Percentiles rank a stretch among this genome's conserved stretches.
phyloP scores from a whole-genome alignment of 345 rosid genomes.

The Aquilaria sinensis region DNA sequence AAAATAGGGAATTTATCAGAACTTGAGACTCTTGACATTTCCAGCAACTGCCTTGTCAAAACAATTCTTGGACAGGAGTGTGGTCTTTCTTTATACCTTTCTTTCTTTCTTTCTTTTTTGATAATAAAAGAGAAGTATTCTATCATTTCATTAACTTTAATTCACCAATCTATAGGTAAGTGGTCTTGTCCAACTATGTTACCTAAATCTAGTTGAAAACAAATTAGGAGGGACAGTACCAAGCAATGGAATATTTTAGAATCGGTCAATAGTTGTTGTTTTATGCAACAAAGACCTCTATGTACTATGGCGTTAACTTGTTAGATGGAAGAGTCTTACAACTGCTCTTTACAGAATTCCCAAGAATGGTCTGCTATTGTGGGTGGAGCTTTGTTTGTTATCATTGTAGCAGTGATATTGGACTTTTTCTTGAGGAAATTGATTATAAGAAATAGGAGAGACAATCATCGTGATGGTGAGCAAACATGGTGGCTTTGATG shows the following conservation, averaged over 20 bases:
- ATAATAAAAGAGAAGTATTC: no score
- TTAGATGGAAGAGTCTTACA: constrained; percentile 24
- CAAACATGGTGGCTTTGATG: no score
- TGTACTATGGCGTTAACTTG: constrained; percentile 39
- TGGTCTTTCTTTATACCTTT: not conserved
- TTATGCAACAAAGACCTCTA: constrained; percentile 61
- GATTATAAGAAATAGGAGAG: constrained; percentile 25
- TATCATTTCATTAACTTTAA: not conserved
- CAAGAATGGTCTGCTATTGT: constrained; percentile 45
- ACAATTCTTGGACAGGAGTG: constrained; percentile 56
- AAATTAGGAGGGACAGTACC: constrained; percentile 63
- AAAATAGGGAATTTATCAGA: constrained; percentile 58
- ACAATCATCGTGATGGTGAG: constrained; percentile 36
- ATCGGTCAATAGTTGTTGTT: constrained; percentile 35
- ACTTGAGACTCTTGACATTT: constrained; percentile 55
- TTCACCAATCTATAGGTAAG: constrained; percentile 37
- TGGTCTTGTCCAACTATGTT: constrained; percentile 32
- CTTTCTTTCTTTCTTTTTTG: no score
- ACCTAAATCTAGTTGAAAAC: constrained; percentile 49
- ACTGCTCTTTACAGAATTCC: constrained; percentile 29
- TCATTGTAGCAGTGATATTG: constrained; percentile 10
- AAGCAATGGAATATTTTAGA: constrained; percentile 45
- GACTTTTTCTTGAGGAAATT: constrained; percentile 38
- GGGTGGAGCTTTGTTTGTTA: constrained; percentile 33
- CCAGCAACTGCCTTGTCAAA: constrained; percentile 52